Base-by-base conservation (phyloP, 371 early-diverging fungal genomes). In the Syncephalastrum sp. region DNA sequence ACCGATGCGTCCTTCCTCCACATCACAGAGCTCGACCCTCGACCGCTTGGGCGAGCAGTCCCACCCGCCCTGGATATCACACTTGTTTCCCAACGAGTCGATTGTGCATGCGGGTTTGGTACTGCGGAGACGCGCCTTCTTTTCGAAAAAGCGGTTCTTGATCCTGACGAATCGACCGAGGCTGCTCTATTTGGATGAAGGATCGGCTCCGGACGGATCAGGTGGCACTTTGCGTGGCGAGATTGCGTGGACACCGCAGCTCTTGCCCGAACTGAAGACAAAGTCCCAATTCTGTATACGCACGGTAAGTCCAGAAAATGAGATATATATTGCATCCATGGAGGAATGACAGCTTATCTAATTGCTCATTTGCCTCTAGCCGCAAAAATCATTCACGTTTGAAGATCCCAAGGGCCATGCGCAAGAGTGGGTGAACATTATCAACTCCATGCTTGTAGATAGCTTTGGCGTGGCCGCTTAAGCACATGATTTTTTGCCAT, bases 101-200 rank as follows among this genome's bases (percentile, higher is more conserved):
- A 80, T 90, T 19, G 52, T 90, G 25, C 77, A 79, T 47, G 75
- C 78, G 15, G 82, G 89, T 1, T 72, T 73, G 17, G 81, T 92
- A 3, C 55, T 63, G 45, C 83, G 83, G 57, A 77, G 87, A 10
- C 81, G 82, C 47, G 86, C 85, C 15, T 64, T 87, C 10, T 79
- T 85, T 51, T 72, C 75, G 4, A 90, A 84, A 57, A 82, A 81
- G 29, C 65, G 87, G 14, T 77, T 81, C 27, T 59, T 92, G 55
- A 72, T 90, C 10, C 64, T 92, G 42, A 90, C 91, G 2, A 88
- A 90, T 59, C 59, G 75, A 25, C 90, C 91, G 21, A 75, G 92
- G 6, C 64, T 92, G 21, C 55, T 85, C 4, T 88, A 90, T 58
- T 74, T 84, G 53, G 89, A 90, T 53, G 82, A 85, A 56, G 79